phyloP scores from a whole-genome alignment of 768 basidiomycete genomes.

The Mycena belliarum region DNA sequence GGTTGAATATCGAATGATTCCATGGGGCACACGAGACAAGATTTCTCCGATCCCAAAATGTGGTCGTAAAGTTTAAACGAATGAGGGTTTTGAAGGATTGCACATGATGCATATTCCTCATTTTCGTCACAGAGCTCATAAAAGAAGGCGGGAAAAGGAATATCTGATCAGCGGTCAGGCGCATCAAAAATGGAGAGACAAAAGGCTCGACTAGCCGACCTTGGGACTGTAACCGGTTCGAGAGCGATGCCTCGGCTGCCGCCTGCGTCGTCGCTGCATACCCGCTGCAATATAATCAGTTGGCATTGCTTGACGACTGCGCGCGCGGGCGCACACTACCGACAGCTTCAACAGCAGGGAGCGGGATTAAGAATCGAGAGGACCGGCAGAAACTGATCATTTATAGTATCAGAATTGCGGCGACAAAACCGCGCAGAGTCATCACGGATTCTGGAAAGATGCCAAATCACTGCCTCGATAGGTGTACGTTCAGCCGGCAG shows the following conservation, averaged over 20 bases:
- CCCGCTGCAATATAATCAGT: slow-evolving; percentile 8
- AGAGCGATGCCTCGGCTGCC: background rate
- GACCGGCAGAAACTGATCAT: slow-evolving; percentile 31
- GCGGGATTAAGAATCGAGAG: slow-evolving; percentile 8
- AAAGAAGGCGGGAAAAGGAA: slow-evolving; percentile 15
- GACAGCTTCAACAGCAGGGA: slow-evolving; percentile 11
- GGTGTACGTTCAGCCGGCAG: slow-evolving; percentile 45
- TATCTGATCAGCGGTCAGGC: slow-evolving; percentile 14
- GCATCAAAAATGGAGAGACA: slow-evolving; percentile 2
- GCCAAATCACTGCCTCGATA: slow-evolving; percentile 44
- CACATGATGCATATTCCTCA: slow-evolving; percentile 19
- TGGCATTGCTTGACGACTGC: slow-evolving; percentile 14
- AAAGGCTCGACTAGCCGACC: slow-evolving; percentile 15
- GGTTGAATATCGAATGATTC: background rate
- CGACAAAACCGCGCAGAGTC: slow-evolving; percentile 15
- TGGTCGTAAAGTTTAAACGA: slow-evolving; percentile 22
- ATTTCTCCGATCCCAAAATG: slow-evolving; percentile 3
- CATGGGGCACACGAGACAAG: background rate
- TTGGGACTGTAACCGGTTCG: slow-evolving; percentile 12
- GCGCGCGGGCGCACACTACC: slow-evolving; percentile 12
- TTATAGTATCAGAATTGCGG: slow-evolving; percentile 40
- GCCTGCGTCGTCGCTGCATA: slow-evolving; percentile 1
- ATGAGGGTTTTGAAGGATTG: slow-evolving; percentile 17
- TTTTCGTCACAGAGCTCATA: slow-evolving; percentile 21
- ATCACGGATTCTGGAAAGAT: slow-evolving; percentile 43